Percentiles rank a stretch among this genome's conserved stretches.
These are phyloP conservation scores for Trichoderma arundinaceum DNA, from an alignment of 2,329 filamentous ascomycete species.

Conservation along the genomic window DNA sequence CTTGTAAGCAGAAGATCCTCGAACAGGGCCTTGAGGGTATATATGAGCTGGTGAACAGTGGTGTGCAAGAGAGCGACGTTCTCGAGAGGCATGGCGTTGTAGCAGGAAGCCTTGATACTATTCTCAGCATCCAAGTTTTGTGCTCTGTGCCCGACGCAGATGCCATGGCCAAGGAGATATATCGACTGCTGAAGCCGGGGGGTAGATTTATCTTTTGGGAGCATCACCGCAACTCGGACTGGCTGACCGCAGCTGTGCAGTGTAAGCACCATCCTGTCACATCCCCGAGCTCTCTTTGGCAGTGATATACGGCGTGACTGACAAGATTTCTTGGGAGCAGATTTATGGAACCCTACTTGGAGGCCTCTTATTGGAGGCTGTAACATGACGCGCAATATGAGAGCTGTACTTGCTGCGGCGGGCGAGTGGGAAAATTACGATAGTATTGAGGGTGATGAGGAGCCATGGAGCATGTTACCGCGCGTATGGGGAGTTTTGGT, in stretches of 20 bases:
- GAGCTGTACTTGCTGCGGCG: not conserved
- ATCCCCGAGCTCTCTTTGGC: not conserved
- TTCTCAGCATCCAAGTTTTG: constrained; percentile 51
- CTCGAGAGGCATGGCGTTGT: constrained; percentile 43
- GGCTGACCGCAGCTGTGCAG: not conserved
- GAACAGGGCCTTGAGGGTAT: not conserved
- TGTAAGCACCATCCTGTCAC: not conserved
- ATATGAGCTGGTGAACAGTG: constrained; percentile 26
- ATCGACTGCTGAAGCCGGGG: constrained; percentile 52
- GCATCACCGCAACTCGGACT: constrained; percentile 39
- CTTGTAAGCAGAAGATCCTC: not conserved
- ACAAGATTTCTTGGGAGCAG: not conserved
- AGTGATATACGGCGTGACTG: not conserved
- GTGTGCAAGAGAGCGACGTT: constrained; percentile 47
- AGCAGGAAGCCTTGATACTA: constrained; percentile 46
- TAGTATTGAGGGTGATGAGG: not conserved
- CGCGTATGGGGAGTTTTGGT: constrained; percentile 16
- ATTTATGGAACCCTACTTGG: constrained; percentile 6
- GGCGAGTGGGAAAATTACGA: constrained; percentile 4
- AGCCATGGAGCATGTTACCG: not conserved
- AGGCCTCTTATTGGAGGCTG: not conserved
- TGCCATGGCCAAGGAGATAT: constrained; percentile 43
- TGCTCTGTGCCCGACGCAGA: constrained; percentile 46
- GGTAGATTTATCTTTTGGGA: constrained; percentile 55
- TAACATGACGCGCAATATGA: not conserved